Base-by-base conservation (phyloP, 2,329 filamentous ascomycete species). In the Pseudogymnoascus sp. region DNA sequence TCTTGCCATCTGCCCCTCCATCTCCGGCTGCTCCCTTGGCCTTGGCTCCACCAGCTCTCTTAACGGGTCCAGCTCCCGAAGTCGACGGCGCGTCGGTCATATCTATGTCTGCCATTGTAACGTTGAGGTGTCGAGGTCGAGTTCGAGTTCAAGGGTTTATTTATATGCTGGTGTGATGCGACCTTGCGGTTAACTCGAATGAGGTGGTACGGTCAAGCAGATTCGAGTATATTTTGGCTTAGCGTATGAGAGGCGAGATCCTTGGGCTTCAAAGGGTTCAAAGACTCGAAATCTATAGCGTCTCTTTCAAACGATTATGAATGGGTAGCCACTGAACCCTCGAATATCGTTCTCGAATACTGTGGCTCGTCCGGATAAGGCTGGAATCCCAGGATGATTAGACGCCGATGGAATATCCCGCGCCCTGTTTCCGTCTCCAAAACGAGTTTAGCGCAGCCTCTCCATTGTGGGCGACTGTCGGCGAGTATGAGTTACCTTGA, bases 21-120 rank as follows among this genome's bases (percentile, higher is more conserved):
- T 83, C 80, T 39, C 71, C 68, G 7, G 51, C 51, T 23, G 75
- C 66, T 31, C 73, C 77, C 63, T 83, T 83, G 65, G 77, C 75
- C 67, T 82, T 83, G 16, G 77, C 72, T 31, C 73, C 72, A 62
- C 72, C 74, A 67, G 76, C 77, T 74, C 82, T 83, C 76, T 86
- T 90, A 26, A 81, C 78, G 16, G 77, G 77, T 18, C 79, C 78
- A 67, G 77, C 79, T 77, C 74, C 64, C 72, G 78, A 66, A 71
- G 77, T 76, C 40, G 82, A 77, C 36, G 86, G 85, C 57, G 89
- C 92, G 77, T 97, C 95, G 63, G 90, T 89, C 95, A 97, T 97
- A 73, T 97, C 92, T 61, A 97, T 88, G 78, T 99, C 95, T 65
- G 93, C 90, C 95, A 97, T 97, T 67, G 66, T 75, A 68, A 51